Base-by-base conservation (phyloP, 1,284 basidiomycete genomes). In the Boletus hoseneyae region DNA sequence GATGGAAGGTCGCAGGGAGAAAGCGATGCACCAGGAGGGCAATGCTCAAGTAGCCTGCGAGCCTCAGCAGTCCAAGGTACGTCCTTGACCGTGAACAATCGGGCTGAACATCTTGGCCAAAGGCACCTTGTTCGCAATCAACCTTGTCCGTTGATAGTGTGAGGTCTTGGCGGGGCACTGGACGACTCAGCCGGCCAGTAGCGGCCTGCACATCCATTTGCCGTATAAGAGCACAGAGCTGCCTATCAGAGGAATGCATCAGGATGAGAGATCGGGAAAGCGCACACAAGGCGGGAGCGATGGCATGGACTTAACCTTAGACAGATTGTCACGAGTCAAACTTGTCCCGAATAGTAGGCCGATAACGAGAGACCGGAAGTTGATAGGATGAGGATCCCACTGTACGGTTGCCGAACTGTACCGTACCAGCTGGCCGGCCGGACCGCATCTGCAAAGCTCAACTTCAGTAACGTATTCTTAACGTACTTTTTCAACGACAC, bases 71-170 rank as follows among this genome's bases (percentile, higher is more conserved):
- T 35, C 25, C 23, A 4, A 13, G 19, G 12, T 13, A 25, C 6
- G 39, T 12, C 25, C 29, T 36, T 11, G 45, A 42, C 16, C 32
- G 34, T 11, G 33, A 38, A 9, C 29, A 25, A 16, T 39, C 37
- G n/a, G 27, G 6, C 10, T 15, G 29, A 15, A 13, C 30, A n/a
- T 41, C 25, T 47, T 30, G 15, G 7, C 21, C 15, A 6, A 36
- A 19, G 6, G n/a, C 29, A n/a, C 51, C 51, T 38, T 16, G 51
- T 44, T 60, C 59, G 21, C 45, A 49, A 8, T 65, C 61, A 1
- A 25, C 32, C 33, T 48, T 57, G 32, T 33, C 25, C 25, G 9
- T n/a, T 12, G 35, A 34, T 18, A 18, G 1, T 6, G 18, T 19
- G 16, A 25, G n/a, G 37, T 35, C 30, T 19, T 46, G 30, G 10